These are phyloP conservation scores for Iris macrosiphon DNA, from an alignment of 106 monocot species.

Conservation along the genomic window DNA sequence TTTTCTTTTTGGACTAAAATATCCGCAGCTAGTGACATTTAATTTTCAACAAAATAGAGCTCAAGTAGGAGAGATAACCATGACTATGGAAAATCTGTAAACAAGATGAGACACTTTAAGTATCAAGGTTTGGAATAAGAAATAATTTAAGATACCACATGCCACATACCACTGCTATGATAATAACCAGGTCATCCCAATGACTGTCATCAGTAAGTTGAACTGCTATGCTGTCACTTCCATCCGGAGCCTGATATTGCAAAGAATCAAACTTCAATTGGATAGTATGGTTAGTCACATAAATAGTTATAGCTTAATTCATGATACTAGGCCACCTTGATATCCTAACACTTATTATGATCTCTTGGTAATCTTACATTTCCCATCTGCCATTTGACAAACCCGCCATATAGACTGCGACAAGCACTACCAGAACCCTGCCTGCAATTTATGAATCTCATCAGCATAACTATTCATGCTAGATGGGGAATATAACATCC, in stretches of 20 bases:
- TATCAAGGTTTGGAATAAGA: too few species aligned
- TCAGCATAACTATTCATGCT: neutral
- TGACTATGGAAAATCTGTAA: neutral
- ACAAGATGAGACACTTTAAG: neutral
- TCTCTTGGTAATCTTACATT: slow-evolving; percentile 41
- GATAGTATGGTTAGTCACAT: neutral
- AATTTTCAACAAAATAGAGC: neutral
- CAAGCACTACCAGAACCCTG: slow-evolving; percentile 99
- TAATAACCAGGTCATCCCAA: slow-evolving; percentile 85
- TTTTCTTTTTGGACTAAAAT: too few species aligned
- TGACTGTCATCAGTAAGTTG: slow-evolving; percentile 78
- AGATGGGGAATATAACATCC: neutral
- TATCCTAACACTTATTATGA: neutral
- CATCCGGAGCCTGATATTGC: slow-evolving; percentile 49
- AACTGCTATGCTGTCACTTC: slow-evolving; percentile 78
- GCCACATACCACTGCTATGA: slow-evolving; percentile 89
- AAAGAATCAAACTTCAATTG: slow-evolving; percentile 1
- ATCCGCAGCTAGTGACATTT: too few species aligned
- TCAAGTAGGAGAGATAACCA: neutral
- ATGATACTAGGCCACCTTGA: neutral
- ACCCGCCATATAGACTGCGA: slow-evolving; percentile 89
- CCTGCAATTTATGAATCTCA: slow-evolving; percentile 34
- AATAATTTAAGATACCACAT: too few species aligned
- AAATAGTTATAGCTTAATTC: neutral
- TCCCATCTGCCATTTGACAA: slow-evolving; percentile 99